Evolutionary conservation across 371 early-diverging fungal genomes (phyloP).

Genomic region (Circinella umbellata): DNA sequence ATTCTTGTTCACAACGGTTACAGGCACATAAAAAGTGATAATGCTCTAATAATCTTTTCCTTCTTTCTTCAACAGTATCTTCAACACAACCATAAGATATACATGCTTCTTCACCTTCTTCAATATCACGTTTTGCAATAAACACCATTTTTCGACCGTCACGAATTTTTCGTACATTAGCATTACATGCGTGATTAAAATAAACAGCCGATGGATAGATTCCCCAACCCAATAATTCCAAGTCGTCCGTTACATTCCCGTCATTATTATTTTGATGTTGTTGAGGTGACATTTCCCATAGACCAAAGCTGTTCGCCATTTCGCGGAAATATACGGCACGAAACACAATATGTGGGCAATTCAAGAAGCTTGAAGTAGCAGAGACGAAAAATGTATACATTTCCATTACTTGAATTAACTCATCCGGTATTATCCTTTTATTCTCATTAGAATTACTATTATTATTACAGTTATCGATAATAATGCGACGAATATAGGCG

Average conservation of each 20-base stretch:
- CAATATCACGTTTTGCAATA: constrained; percentile 53
- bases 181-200: constrained; percentile 83
- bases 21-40: constrained; percentile 80
- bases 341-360: constrained; percentile 43
- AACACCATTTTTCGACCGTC: constrained; percentile 60
- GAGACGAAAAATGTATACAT: constrained; percentile 28
- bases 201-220: constrained; percentile 76
- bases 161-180: constrained; percentile 65
- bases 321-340: constrained; percentile 64
- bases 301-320: constrained; percentile 70
- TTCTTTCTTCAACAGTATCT: constrained; percentile 43
- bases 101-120: constrained; percentile 67
- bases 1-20: constrained; percentile 50
- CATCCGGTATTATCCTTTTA: constrained; percentile 15
- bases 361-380: constrained; percentile 14
- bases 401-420: constrained; percentile 28
- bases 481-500: constrained; percentile 20
- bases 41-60: constrained; percentile 52
- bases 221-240: constrained; percentile 65
- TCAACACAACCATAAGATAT: constrained; percentile 71
- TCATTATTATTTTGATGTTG: background rate
- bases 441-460: no score
- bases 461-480: background rate
- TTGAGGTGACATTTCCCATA: constrained; percentile 53
- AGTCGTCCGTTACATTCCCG: constrained; percentile 37